Conservation (phyloP, 371 early-diverging fungal genomes). For the Mucor piriformis region DNA sequence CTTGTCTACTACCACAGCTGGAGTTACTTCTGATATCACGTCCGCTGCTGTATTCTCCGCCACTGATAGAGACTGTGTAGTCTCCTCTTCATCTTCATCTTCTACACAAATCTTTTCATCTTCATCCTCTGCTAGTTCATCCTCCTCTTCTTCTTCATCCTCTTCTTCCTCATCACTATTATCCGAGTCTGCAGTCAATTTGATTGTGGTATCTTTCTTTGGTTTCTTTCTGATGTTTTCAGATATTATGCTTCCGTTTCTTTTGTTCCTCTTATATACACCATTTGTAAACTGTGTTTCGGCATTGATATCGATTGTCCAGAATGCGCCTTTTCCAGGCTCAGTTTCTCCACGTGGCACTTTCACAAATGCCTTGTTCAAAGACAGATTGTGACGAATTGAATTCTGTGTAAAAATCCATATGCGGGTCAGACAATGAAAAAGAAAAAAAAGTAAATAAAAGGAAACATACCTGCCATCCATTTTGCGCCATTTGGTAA, state of each 20-base stretch:
- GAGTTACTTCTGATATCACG: neutral
- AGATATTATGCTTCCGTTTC: neutral
- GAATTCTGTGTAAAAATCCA: constrained; percentile 71
- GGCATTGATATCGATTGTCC: constrained; percentile 56
- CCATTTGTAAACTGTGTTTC: constrained; percentile 32
- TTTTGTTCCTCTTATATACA: constrained; percentile 24
- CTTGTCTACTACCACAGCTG: neutral
- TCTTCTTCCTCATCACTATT: neutral
- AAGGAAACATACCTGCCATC: neutral
- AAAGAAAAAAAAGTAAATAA: neutral
- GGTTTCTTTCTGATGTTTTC: constrained; percentile 3
- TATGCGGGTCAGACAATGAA: neutral
- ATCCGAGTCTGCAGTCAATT: neutral
- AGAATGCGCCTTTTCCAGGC: constrained; percentile 95
- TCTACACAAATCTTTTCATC: neutral
- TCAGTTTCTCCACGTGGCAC: constrained; percentile 84
- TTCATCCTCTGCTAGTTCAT: neutral
- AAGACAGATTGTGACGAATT: constrained; percentile 94
- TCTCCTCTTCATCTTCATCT: neutral
- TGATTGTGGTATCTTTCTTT: constrained; percentile 6
- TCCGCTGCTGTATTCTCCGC: neutral
- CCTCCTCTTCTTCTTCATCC: neutral
- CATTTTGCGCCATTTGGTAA: constrained; percentile 75
- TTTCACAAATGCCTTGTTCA: constrained; percentile 93
- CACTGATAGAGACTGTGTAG: neutral